Evolutionary conservation across 179 eudicot genomes (phyloP).

Genomic region (Gypsophila paniculata): DNA sequence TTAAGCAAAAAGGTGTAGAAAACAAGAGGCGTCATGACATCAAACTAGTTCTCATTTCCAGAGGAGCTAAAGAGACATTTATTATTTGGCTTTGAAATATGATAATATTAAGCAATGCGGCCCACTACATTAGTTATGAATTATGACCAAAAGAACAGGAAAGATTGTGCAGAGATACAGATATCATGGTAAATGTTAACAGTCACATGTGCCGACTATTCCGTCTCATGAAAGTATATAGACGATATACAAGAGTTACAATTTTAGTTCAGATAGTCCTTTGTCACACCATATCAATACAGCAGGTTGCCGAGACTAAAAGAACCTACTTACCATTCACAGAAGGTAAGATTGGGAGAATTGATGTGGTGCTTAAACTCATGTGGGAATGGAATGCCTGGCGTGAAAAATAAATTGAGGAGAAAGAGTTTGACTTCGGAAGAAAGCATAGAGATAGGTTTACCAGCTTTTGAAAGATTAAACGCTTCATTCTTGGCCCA

Average conservation of each 20-base stretch:
- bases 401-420: neutral
- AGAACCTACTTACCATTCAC: neutral
- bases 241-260: too few species aligned
- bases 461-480: constrained; percentile 85
- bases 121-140: too few species aligned
- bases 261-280: too few species aligned
- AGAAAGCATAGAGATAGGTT: neutral
- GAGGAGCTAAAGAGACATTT: neutral
- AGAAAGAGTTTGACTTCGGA: neutral
- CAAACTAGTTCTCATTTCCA: too few species aligned
- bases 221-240: neutral
- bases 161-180: too few species aligned
- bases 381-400: neutral
- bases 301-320: neutral
- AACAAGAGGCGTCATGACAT: neutral
- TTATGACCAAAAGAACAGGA: too few species aligned
- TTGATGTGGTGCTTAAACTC: neutral
- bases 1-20: constrained; percentile 3
- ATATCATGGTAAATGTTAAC: too few species aligned
- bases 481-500: constrained; percentile 78
- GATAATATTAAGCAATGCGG: too few species aligned
- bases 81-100: neutral
- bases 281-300: too few species aligned
- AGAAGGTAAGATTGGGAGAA: neutral
- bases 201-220: neutral